Base-by-base conservation (phyloP, 257 asterid species). In the Linderniella brevidens region DNA sequence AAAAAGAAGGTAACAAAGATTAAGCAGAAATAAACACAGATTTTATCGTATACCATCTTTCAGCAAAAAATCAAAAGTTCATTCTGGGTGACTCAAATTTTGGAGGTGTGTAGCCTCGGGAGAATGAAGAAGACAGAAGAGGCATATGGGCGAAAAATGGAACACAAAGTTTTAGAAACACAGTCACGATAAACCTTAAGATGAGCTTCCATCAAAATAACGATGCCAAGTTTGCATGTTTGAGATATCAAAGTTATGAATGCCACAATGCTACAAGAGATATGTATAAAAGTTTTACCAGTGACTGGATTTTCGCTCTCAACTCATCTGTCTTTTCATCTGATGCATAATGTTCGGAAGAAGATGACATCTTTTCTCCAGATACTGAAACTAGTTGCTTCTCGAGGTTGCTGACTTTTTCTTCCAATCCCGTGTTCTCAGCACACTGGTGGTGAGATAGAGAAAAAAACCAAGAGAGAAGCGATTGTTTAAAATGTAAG, bases 361-460 rank as follows among this genome's bases (percentile, higher is more conserved):
- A 32, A 19, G 67, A 56, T 41, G 68, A 50, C 59, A 60, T 40
- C 54, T 69, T 74, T 56, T 63, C 79, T 53, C 64, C 57, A 37
- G 72, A 49, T 37, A 64, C 52, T 57, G 72, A 67, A 48, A 74
- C 82, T 35, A 84, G 63, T 71, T 78, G 86, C 64, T 67, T 78
- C 68, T 88, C 92, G 59, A 88, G 65, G 48, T n/a, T 55, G 63
- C 54, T 39, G 53, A 72, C 63, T 64, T 60, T 80, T 57, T 80
- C 93, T 58, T 63, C 80, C 49, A 83, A 67, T 47, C 80, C 93
- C 64, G 67, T 70, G 77, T 72, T 84, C 66, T 88, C 95, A 48
- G 72, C 73, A 66, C 77, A 72, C 95, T 88, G 77, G 35, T 35
- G 61, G 39, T 12, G 50, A 44, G 46, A 8, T 67, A 58, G 57